These are phyloP conservation scores for Aspergillus saccharolyticus DNA, from an alignment of 495 filamentous ascomycete genomes.

Conservation along the genomic window DNA sequence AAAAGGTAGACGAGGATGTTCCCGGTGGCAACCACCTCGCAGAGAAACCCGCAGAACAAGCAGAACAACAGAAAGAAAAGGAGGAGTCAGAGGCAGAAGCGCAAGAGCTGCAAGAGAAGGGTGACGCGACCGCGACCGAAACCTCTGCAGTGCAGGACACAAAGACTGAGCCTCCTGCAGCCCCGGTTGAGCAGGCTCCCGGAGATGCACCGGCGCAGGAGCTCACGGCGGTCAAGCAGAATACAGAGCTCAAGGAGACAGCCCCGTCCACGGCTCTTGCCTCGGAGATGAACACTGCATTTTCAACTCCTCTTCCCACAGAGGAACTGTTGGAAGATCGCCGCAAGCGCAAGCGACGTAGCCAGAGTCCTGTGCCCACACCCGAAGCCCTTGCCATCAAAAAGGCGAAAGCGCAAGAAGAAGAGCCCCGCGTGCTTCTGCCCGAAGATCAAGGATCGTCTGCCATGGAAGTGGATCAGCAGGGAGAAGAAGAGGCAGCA, in stretches of 20 bases:
- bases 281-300: slow-evolving; percentile 26
- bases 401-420: slow-evolving; percentile 36
- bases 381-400: slow-evolving; percentile 41
- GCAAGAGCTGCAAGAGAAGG: neutral
- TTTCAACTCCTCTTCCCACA: slow-evolving; percentile 32
- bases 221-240: slow-evolving; percentile 1
- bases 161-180: slow-evolving; percentile 13
- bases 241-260: slow-evolving; percentile 17
- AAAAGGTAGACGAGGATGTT: slow-evolving; percentile 2
- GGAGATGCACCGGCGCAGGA: slow-evolving; percentile 13
- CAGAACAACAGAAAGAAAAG: neutral
- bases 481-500: neutral
- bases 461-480: slow-evolving; percentile 12
- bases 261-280: slow-evolving; percentile 13
- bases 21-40: slow-evolving; percentile 5
- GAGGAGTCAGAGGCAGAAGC: neutral
- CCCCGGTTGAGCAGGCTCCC: slow-evolving; percentile 25
- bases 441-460: slow-evolving; percentile 24
- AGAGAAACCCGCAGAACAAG: neutral
- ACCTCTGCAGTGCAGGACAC: neutral
- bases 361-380: slow-evolving; percentile 59
- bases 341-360: slow-evolving; percentile 70
- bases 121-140: neutral
- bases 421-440: slow-evolving; percentile 23
- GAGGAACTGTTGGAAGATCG: slow-evolving; percentile 50